Base-by-base conservation (phyloP, 2,329 filamentous ascomycete genomes). In the Bertia moriformis region DNA sequence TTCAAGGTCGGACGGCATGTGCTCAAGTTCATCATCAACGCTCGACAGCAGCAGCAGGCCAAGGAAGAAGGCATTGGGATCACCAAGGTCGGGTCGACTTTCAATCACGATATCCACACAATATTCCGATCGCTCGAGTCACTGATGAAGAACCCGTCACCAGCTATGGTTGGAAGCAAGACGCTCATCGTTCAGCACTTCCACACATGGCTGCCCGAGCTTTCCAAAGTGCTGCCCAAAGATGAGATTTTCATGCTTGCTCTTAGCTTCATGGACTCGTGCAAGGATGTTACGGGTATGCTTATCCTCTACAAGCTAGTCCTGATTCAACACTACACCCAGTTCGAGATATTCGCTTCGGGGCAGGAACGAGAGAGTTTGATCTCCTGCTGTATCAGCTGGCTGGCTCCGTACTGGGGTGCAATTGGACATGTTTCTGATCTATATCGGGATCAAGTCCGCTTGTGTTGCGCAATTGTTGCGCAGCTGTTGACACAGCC, bases 181-280 rank as follows among this genome's bases (percentile, higher is more conserved):
- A 96, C 91, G 0, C 65, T 98, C 38, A 78, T 93, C 2, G 87
- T 96, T 12, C 91, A 98, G 57, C 86, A 96, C 55, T 93, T 96
- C 55, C 89, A 96, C 53, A 83, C 84, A 0, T 98, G 91, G 91
- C 65, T 98, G n/a, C 89, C 91, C 0, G 89, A 96, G 53, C 73
- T 98, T 7, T 69, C 75, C 0, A 76, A 79, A 2, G 67, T 91
- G 27, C 69, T 96, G 52, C 73, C 71, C 3, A 78, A 80, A 0
- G 81, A 87, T 49, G 89, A 96, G 54, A 89, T 95, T 36, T 65
- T 95, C 39, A 82, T 93, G 50, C 82, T 95, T 45, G 86, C 88
- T 30, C 84, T 93, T 44, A 85, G 89, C 58, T 93, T 96, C 52
- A 81, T 96, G 65, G 87, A 95, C 52, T 86, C 91, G 1, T 95